These are phyloP conservation scores for Vigna angularis DNA, from an alignment of 306 rosid genomes.

Conservation along the genomic window DNA sequence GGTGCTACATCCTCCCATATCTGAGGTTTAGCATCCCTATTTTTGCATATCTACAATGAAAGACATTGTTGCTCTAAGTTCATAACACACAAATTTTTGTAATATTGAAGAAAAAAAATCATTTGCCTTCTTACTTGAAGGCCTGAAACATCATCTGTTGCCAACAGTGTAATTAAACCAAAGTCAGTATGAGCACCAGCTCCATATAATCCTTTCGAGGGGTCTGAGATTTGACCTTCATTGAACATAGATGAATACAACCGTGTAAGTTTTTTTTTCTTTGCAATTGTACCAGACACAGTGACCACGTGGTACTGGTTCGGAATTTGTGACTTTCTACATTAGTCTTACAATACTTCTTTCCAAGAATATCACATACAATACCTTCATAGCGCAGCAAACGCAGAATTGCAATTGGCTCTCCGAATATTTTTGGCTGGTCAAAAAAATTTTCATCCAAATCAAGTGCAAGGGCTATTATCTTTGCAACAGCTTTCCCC, in stretches of 20 bases:
- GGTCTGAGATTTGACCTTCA: conserved; percentile 77
- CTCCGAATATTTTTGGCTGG: conserved; percentile 72
- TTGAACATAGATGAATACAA: conserved; percentile 31
- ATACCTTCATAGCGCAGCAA: conserved; percentile 84
- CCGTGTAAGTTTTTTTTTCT: not conserved
- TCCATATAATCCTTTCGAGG: conserved; percentile 76
- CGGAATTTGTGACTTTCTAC: not conserved
- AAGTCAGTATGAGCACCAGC: conserved; percentile 96
- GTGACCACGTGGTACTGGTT: not conserved
- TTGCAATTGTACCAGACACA: conserved; percentile 9
- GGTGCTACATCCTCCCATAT: conserved; percentile 92
- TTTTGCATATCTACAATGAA: conserved; percentile 81
- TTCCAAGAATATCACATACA: not conserved
- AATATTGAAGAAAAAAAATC: conserved; percentile 17
- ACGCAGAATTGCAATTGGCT: conserved; percentile 79
- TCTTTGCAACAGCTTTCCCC: conserved; percentile 67
- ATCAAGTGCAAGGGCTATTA: conserved; percentile 89
- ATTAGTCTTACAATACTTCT: not conserved
- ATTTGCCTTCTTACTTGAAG: conserved; percentile 73
- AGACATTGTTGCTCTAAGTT: not conserved
- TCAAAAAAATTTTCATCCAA: conserved; percentile 75
- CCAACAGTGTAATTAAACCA: conserved; percentile 81
- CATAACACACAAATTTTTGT: conserved; percentile 16
- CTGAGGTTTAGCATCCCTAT: conserved; percentile 87
- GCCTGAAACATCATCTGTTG: conserved; percentile 75